phyloP scores from a whole-genome alignment of 371 early-diverging fungal genomes.

The Basidiobolus heterosporus region DNA sequence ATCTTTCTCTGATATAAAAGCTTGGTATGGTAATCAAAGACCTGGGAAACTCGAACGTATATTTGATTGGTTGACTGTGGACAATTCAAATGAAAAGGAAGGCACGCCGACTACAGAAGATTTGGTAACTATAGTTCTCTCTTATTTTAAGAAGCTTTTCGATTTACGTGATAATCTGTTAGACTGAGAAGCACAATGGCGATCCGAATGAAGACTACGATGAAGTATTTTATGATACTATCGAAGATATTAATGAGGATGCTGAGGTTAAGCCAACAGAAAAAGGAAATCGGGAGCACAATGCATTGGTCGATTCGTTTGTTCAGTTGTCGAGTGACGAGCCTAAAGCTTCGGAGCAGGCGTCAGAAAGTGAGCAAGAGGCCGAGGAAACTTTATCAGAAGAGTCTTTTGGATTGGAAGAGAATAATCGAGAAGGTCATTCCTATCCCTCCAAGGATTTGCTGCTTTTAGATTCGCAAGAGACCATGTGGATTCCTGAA shows the following conservation, averaged over 20 bases:
- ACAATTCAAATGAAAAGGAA: slow-evolving; percentile 14
- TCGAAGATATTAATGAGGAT: too few relatives aligned
- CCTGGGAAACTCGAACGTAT: not conserved
- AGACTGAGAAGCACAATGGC: too few relatives aligned
- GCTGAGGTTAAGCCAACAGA: too few relatives aligned
- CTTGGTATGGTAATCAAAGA: too few relatives aligned
- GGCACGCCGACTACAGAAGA: slow-evolving; percentile 6
- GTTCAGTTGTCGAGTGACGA: slow-evolving; percentile 10
- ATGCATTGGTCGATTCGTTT: slow-evolving; percentile 8
- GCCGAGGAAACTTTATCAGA: slow-evolving; percentile 3
- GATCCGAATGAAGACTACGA: too few relatives aligned
- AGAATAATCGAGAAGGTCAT: slow-evolving; percentile 15
- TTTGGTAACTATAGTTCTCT: too few relatives aligned
- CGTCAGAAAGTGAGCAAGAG: slow-evolving; percentile 1
- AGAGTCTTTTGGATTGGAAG: slow-evolving; percentile 9
- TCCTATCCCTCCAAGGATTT: slow-evolving; percentile 15
- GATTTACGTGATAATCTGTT: too few relatives aligned
- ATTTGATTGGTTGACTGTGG: not conserved
- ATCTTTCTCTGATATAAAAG: too few relatives aligned
- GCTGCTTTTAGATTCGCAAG: slow-evolving; percentile 27
- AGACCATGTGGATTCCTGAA: slow-evolving; percentile 47
- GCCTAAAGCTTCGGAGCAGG: not conserved
- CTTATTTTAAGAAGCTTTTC: too few relatives aligned
- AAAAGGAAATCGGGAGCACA: too few relatives aligned
- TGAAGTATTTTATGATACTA: too few relatives aligned